A percentile compares a stretch with the other conserved stretches of the same genome.
phyloP scores from a whole-genome alignment of 805 yeast species.

The Starmerella bacillaris region DNA sequence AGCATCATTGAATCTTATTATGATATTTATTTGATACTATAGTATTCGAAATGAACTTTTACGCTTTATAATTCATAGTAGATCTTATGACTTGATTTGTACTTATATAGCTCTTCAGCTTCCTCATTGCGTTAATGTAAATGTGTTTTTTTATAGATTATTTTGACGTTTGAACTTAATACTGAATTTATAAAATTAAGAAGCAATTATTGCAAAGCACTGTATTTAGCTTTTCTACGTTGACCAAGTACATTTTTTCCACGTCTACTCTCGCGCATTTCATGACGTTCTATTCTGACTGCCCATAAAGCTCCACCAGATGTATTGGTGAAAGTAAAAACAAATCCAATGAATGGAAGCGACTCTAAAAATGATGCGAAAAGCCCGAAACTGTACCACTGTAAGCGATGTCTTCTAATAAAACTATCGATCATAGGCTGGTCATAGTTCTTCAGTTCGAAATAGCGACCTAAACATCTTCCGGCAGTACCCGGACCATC shows the following conservation, averaged over 20 bases:
- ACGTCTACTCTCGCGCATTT: background rate
- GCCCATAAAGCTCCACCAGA: constrained; percentile 27
- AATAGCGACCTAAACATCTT: constrained; percentile 38
- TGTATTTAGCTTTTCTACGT: too few relatives aligned
- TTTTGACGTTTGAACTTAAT: too few relatives aligned
- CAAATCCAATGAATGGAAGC: constrained; percentile 22
- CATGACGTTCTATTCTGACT: constrained; percentile 17
- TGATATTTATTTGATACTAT: too few relatives aligned
- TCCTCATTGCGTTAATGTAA: too few relatives aligned
- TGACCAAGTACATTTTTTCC: constrained; percentile 1
- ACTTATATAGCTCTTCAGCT: too few relatives aligned
- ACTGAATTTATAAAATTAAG: too few relatives aligned
- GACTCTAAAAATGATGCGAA: constrained; percentile 24
- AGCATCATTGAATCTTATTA: too few relatives aligned
- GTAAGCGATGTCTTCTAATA: constrained; percentile 18
- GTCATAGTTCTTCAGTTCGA: constrained; percentile 35
- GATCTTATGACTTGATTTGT: too few relatives aligned
- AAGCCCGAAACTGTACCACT: constrained; percentile 23
- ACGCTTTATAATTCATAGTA: too few relatives aligned
- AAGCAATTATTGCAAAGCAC: too few relatives aligned
- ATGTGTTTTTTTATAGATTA: too few relatives aligned
- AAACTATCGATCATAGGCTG: constrained; percentile 26
- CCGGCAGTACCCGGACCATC: constrained; percentile 40
- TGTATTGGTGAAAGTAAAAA: constrained; percentile 24
- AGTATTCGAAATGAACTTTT: too few relatives aligned